Conservation (phyloP, 345 rosid species). For the Hypericum perforatum region DNA sequence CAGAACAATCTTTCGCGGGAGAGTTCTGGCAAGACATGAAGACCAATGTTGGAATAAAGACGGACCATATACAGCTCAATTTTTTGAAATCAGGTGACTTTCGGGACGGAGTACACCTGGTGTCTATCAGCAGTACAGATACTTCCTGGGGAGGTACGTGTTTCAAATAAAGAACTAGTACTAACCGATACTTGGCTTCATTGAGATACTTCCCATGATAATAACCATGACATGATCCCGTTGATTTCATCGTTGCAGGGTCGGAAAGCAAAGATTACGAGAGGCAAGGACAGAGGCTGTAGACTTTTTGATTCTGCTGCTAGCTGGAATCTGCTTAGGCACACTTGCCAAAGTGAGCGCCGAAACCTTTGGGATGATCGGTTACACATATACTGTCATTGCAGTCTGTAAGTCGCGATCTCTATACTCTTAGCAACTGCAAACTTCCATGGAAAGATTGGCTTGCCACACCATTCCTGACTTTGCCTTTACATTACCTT, state of each 20-base stretch:
- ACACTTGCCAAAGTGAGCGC: conserved; percentile 94
- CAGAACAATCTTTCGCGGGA: conserved; percentile 61
- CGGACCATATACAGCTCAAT: conserved; percentile 45
- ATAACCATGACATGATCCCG: conserved; percentile 1
- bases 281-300: conserved; percentile 86
- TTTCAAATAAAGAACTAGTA: too few species aligned
- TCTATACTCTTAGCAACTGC: too few species aligned
- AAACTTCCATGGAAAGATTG: too few species aligned
- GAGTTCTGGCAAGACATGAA: conserved; percentile 80
- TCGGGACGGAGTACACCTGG: conserved; percentile 69
- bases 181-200: not conserved
- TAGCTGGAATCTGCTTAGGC: conserved; percentile 97
- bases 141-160: conserved; percentile 79
- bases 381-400: conserved; percentile 88
- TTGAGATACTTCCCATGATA: not conserved
- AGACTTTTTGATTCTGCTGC: conserved; percentile 75
- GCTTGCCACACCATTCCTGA: not conserved
- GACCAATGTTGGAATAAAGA: conserved; percentile 49
- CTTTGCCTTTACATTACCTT: conserved; percentile 7
- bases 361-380: conserved; percentile 88
- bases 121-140: conserved; percentile 57
- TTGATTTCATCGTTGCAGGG: conserved; percentile 34
- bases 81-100: conserved; percentile 48
- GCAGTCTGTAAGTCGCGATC: conserved; percentile 76
- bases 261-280: conserved; percentile 80